phyloP scores from a whole-genome alignment of 345 rosid species.

The Populus pruinosa region DNA sequence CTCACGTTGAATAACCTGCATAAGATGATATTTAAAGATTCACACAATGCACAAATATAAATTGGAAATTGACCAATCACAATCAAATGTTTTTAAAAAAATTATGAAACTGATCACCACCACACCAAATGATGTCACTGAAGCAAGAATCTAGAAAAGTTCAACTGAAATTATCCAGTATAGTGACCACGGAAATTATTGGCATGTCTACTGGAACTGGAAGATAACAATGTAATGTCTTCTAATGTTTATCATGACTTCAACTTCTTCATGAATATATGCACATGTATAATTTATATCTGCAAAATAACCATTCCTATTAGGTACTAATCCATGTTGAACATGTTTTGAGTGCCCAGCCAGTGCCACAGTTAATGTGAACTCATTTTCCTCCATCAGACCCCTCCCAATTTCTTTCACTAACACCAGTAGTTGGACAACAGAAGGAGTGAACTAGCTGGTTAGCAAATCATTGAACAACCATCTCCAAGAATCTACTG shows the following conservation, averaged over 20 bases:
- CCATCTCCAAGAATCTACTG: neutral
- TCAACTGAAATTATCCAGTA: neutral
- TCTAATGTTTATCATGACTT: neutral
- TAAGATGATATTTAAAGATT: neutral
- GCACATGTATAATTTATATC: neutral
- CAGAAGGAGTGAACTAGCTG: neutral
- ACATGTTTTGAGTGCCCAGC: neutral
- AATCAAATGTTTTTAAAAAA: neutral
- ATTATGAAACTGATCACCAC: neutral
- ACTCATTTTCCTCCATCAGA: neutral
- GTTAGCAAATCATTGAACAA: neutral
- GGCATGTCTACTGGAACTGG: neutral
- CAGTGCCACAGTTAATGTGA: neutral
- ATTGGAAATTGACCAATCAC: neutral
- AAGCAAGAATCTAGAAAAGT: neutral
- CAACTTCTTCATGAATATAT: neutral
- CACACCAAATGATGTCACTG: neutral
- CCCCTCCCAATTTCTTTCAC: neutral
- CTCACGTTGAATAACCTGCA: constrained; percentile 87
- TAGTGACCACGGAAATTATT: neutral
- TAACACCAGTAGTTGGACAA: neutral
- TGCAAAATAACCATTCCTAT: neutral
- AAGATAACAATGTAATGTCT: neutral
- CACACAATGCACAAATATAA: neutral
- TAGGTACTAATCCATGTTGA: neutral